Evolutionary conservation across 495 filamentous ascomycete genomes (phyloP).

Genomic region (Talaromyces ruber): DNA sequence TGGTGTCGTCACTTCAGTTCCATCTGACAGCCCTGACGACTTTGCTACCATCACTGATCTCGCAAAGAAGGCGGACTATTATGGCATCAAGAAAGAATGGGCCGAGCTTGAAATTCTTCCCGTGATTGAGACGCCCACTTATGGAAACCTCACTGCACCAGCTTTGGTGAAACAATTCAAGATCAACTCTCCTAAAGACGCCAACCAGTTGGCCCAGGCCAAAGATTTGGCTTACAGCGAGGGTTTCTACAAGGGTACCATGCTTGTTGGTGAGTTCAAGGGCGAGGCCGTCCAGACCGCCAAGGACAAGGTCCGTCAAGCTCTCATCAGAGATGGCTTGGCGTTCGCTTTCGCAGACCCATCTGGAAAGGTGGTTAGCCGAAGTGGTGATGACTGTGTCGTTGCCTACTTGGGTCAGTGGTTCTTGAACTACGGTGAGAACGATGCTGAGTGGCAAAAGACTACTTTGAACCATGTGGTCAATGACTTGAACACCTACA

Average conservation of each 20-base stretch:
- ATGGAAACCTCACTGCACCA: slow-evolving; percentile 75
- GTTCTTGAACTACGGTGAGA: slow-evolving; percentile 93
- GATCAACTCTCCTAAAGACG: slow-evolving; percentile 92
- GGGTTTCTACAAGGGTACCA: slow-evolving; percentile 92
- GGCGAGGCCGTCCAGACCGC: slow-evolving; percentile 76
- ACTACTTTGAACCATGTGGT: slow-evolving; percentile 64
- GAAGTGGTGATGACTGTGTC: slow-evolving; percentile 83
- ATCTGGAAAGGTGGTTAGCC: slow-evolving; percentile 75
- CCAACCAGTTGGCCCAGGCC: slow-evolving; percentile 79
- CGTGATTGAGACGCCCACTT: slow-evolving; percentile 84
- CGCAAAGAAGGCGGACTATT: slow-evolving; percentile 94
- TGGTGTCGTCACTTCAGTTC: slow-evolving; percentile 91
- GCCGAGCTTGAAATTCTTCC: slow-evolving; percentile 78
- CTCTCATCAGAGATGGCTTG: slow-evolving; percentile 68
- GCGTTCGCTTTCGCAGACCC: slow-evolving; percentile 93
- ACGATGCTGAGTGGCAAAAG: slow-evolving; percentile 66
- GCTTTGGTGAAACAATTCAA: slow-evolving; percentile 86
- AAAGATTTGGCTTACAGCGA: slow-evolving; percentile 97
- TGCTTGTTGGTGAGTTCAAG: slow-evolving; percentile 83
- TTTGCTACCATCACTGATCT: slow-evolving; percentile 84
- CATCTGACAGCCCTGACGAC: slow-evolving; percentile 92
- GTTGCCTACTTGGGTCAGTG: slow-evolving; percentile 93
- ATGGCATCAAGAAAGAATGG: slow-evolving; percentile 96
- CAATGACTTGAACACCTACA: slow-evolving; percentile 70
- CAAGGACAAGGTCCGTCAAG: slow-evolving; percentile 76